Conservation (phyloP, 2,329 filamentous ascomycete genomes). For the Aspergillus japonicus region DNA sequence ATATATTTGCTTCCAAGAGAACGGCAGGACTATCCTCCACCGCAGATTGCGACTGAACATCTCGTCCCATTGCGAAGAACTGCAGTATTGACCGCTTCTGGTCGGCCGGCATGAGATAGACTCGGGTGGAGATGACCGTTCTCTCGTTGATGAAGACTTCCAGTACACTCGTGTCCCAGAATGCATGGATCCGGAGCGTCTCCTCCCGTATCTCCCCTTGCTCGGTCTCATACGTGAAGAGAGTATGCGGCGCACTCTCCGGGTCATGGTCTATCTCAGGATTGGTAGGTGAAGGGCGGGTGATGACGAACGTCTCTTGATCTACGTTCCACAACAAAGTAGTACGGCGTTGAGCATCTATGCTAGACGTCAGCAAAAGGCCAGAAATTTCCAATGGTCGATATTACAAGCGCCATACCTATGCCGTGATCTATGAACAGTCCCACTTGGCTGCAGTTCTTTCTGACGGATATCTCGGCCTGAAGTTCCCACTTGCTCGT, state of each 20-base stretch:
- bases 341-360: constrained; percentile 34
- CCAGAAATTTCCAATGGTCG: neutral
- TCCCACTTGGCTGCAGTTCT: constrained; percentile 28
- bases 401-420: constrained; percentile 9
- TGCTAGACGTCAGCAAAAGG: neutral
- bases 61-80: constrained; percentile 23
- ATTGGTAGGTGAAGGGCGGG: constrained; percentile 32
- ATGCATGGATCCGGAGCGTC: constrained; percentile 41
- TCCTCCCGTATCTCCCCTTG: constrained; percentile 30
- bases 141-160: constrained; percentile 50
- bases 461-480: constrained; percentile 27
- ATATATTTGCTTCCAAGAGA: constrained; percentile 22
- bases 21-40: neutral
- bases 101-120: constrained; percentile 28
- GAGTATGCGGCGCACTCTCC: constrained; percentile 47
- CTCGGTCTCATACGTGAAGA: constrained; percentile 39
- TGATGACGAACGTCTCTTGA: constrained; percentile 44
- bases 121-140: constrained; percentile 42
- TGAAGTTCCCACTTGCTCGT: constrained; percentile 29
- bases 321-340: constrained; percentile 40
- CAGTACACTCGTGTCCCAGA: constrained; percentile 45
- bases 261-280: constrained; percentile 36
- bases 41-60: neutral
- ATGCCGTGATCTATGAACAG: constrained; percentile 29
- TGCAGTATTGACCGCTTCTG: constrained; percentile 13